Percentiles rank a stretch among this genome's conserved stretches.
Evolutionary conservation across 75 land plant genomes (phyloP).

Genomic region (Selaginella tamariscina): DNA sequence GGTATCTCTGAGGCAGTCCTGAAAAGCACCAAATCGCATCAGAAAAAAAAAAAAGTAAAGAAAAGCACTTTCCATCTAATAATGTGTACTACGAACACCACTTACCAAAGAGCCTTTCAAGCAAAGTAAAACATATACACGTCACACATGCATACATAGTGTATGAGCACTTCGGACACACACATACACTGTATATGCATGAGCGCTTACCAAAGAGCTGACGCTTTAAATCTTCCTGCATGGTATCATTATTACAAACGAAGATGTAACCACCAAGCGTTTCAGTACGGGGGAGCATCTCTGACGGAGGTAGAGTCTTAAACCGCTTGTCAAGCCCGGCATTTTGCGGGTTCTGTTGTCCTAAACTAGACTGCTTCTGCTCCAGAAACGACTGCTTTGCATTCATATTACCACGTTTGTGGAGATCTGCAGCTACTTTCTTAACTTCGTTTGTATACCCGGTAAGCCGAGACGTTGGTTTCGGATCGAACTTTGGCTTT

Average conservation of each 20-base stretch:
- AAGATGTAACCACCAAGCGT: constrained; percentile 93
- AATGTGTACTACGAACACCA: too few species aligned
- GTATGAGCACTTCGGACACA: too few species aligned
- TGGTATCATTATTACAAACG: constrained; percentile 97
- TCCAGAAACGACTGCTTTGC: neutral
- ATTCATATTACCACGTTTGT: neutral
- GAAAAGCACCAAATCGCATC: constrained; percentile 1
- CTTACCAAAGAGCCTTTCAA: too few species aligned
- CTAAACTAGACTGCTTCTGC: neutral
- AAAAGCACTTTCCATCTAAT: too few species aligned
- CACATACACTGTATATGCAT: neutral
- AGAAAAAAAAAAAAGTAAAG: constrained; percentile 1
- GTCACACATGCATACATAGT: too few species aligned
- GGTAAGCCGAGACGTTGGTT: neutral
- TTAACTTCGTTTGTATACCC: neutral
- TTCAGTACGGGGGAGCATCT: constrained; percentile 81
- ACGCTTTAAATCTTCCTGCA: constrained; percentile 93
- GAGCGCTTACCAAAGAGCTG: constrained; percentile 76
- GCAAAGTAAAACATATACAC: neutral
- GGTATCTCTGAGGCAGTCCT: constrained; percentile 42
- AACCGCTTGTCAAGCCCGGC: constrained; percentile 63
- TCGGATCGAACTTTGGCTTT: neutral
- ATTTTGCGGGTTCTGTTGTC: constrained; percentile 21
- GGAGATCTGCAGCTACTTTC: neutral
- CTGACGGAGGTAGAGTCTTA: constrained; percentile 76